Conservation (phyloP, 345 rosid genomes). For the Noccaea bulbosa region DNA sequence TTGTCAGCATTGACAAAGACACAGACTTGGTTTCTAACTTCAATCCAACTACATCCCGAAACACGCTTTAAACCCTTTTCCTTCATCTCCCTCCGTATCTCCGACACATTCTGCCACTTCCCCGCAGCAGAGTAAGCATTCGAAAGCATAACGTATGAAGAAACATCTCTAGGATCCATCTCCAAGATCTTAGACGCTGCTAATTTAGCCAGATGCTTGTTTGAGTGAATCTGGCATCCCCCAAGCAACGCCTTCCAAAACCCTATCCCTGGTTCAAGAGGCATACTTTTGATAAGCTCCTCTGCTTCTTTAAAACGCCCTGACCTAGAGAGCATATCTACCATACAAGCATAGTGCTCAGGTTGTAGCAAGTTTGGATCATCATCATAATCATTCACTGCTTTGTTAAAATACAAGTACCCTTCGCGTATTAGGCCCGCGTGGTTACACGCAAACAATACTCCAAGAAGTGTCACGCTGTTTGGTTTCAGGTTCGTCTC, state of each 20-base stretch:
- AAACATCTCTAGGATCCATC: constrained; percentile 72
- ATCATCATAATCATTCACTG: constrained; percentile 39
- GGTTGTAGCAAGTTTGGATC: constrained; percentile 52
- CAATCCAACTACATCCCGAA: constrained; percentile 85
- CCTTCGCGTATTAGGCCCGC: constrained; percentile 73
- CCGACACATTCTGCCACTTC: constrained; percentile 64
- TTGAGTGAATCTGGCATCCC: constrained; percentile 82
- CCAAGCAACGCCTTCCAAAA: constrained; percentile 89
- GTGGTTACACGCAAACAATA: constrained; percentile 82
- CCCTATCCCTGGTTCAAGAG: constrained; percentile 76
- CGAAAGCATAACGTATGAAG: constrained; percentile 83
- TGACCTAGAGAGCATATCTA: constrained; percentile 73
- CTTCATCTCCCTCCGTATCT: constrained; percentile 59
- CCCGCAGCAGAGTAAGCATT: constrained; percentile 73
- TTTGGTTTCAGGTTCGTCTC: constrained; percentile 57
- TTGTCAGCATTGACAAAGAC: constrained; percentile 60
- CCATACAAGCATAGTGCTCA: constrained; percentile 81
- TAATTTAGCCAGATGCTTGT: constrained; percentile 53
- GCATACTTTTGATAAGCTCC: constrained; percentile 55
- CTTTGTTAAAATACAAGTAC: constrained; percentile 59
- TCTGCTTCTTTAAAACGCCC: constrained; percentile 68
- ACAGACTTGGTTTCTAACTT: constrained; percentile 54
- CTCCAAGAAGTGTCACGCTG: constrained; percentile 65
- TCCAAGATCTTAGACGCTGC: constrained; percentile 62
- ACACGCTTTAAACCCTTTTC: constrained; percentile 62